Evolutionary conservation across 2,329 filamentous ascomycete genomes (phyloP).

Genomic region (Ceratocystis diversiconidia): DNA sequence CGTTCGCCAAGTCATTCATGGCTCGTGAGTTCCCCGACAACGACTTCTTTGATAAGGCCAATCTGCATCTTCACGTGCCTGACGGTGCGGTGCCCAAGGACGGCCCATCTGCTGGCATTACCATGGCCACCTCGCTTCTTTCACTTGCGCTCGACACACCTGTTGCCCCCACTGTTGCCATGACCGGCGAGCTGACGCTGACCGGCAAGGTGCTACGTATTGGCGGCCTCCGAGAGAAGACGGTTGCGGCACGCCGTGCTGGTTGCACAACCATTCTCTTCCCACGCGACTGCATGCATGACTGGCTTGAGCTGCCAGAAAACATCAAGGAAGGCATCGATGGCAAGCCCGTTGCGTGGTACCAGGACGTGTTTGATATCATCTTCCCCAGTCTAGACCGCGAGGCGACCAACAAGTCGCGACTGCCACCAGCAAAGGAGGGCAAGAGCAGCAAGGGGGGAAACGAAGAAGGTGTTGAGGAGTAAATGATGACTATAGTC

Average conservation of each 20-base stretch:
- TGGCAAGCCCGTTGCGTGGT: conserved; percentile 85
- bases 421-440: conserved; percentile 31
- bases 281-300: conserved; percentile 85
- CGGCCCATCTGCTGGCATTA: conserved; percentile 83
- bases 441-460: conserved; percentile 30
- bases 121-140: conserved; percentile 89
- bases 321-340: conserved; percentile 97
- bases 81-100: conserved; percentile 95
- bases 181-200: conserved; percentile 94
- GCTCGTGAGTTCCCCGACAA: conserved; percentile 77
- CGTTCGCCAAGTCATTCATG: conserved; percentile 82
- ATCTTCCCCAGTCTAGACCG: conserved; percentile 73
- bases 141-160: conserved; percentile 67
- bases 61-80: conserved; percentile 88
- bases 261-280: conserved; percentile 91
- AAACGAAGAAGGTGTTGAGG: conserved; percentile 26
- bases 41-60: conserved; percentile 89
- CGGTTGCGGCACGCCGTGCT: conserved; percentile 80
- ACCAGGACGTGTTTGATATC: conserved; percentile 80
- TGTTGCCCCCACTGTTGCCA: conserved; percentile 76
- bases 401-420: conserved; percentile 53
- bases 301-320: conserved; percentile 96
- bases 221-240: conserved; percentile 90
- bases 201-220: conserved; percentile 95
- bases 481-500: conserved; percentile 1